Base-by-base conservation (phyloP, 805 yeast species). In the Metschnikowia picachoensis region DNA sequence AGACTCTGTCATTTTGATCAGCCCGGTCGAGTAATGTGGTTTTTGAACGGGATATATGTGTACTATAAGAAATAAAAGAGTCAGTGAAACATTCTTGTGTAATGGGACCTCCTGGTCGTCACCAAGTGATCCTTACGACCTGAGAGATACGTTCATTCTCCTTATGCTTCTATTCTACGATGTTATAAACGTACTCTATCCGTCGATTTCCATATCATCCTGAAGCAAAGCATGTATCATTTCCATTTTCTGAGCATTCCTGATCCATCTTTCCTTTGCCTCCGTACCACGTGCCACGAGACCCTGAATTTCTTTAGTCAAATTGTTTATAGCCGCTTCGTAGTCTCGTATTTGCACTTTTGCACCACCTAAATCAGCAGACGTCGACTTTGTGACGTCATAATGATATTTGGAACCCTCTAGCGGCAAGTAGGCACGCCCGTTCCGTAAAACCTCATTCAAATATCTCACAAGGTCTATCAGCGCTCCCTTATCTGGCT, bases 1-100 rank as follows among this genome's bases (percentile, higher is more conserved):
- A n/a, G 99, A 94, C 67, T 83, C 95, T 3, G 98, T 94, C 37
- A 88, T 95, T 41, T 76, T 91, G 56, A 83, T 94, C 44, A 82
- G 85, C 44, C 74, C 77, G 14, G 50, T 62, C 15, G 53, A 58
- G 28, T 49, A 43, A 10, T 9, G 27, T 29, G 15, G 16, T 10
- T 15, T 28, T 25, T 20, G 20, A 35, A 39, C 27, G 48, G 38
- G 35, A 30, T 39, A 41, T 41, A 29, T 16, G 42, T 45, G 45
- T 45, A 45, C 33, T 17, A 39, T 39, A 36, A 30, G 15, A 39
- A 35, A 44, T 35, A 30, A 41, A n/a, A 15, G 20, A 20, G 3
- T 20, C 20, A 20, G 20, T 20, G 20, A 4, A 20, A 20, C 20
- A 20, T 20, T 3, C 20, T 20, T 20, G 20, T 20, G 6, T 20